phyloP scores from a whole-genome alignment of 2,329 filamentous ascomycete genomes.

The Periconia sp. region DNA sequence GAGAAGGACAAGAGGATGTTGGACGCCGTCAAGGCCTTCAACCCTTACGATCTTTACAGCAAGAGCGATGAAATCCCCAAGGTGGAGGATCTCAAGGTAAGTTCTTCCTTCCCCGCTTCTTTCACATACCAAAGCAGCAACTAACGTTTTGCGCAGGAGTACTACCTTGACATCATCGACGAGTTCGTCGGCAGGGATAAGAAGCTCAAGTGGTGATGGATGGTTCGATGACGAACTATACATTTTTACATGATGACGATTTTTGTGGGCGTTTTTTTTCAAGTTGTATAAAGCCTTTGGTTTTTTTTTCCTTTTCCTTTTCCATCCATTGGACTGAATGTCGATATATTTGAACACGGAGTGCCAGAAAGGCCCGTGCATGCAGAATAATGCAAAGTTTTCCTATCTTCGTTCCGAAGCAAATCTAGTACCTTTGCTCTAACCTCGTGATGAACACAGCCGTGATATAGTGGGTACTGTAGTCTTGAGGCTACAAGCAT shows the following conservation, averaged over 20 bases:
- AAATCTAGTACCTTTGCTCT: not conserved
- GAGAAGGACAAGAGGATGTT: conserved; percentile 81
- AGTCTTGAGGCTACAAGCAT: no score
- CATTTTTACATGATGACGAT: conserved; percentile 5
- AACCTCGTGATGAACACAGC: not conserved
- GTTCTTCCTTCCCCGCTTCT: conserved; percentile 17
- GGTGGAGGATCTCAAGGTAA: conserved; percentile 75
- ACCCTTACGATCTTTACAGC: conserved; percentile 90
- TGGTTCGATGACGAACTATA: not conserved
- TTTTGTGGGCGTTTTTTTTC: conserved; percentile 2
- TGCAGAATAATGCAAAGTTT: no score
- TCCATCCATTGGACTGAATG: not conserved
- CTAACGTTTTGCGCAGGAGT: conserved; percentile 57
- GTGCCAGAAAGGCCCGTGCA: conserved; percentile 14
- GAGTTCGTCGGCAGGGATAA: conserved; percentile 72
- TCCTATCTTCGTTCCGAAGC: not conserved
- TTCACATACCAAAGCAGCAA: not conserved
- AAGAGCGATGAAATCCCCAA: conserved; percentile 84
- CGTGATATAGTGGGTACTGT: no score
- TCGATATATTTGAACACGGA: conserved; percentile 10
- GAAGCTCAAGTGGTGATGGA: conserved; percentile 70
- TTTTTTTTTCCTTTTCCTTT: not conserved
- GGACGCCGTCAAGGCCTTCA: conserved; percentile 82
- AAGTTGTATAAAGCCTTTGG: not conserved
- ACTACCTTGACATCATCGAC: conserved; percentile 76